Percentiles rank a stretch among this genome's conserved stretches.
Conservation (phyloP, 805 yeast genomes). For the Deakozyma indianensis region DNA sequence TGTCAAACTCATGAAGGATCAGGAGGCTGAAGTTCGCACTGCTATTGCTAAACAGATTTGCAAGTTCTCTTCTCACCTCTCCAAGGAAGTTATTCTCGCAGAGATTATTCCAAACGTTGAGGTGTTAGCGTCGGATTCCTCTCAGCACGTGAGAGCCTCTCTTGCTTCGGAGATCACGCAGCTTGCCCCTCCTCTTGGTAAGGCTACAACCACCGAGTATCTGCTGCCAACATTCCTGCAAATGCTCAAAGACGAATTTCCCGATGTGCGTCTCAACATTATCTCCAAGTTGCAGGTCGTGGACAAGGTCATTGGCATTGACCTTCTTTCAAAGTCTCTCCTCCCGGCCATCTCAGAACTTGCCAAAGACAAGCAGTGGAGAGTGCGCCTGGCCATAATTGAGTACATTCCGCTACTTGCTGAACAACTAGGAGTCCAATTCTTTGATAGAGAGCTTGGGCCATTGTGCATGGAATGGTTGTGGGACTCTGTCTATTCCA, state of each 20-base stretch:
- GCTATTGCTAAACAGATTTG: constrained; percentile 90
- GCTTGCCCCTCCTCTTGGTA: constrained; percentile 72
- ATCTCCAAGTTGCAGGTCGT: constrained; percentile 85
- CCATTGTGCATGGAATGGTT: constrained; percentile 92
- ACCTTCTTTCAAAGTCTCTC: constrained; percentile 67
- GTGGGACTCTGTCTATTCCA: constrained; percentile 95
- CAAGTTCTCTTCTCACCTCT: constrained; percentile 20
- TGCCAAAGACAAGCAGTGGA: constrained; percentile 95
- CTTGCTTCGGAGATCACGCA: constrained; percentile 80
- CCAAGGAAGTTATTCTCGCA: constrained; percentile 38
- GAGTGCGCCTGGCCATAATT: constrained; percentile 91
- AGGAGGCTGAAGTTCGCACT: constrained; percentile 93
- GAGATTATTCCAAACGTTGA: constrained; percentile 75
- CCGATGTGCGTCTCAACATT: constrained; percentile 89
- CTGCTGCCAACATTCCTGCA: constrained; percentile 77
- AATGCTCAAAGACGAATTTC: constrained; percentile 93
- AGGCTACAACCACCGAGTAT: constrained; percentile 67
- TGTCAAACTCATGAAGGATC: constrained; percentile 68
- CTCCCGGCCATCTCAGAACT: constrained; percentile 92
- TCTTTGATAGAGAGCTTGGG: constrained; percentile 84
- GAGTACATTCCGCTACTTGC: constrained; percentile 93
- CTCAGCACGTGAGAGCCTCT: constrained; percentile 87
- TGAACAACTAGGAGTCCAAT: constrained; percentile 82
- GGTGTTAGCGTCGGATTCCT: constrained; percentile 75
- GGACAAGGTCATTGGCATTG: constrained; percentile 89